A percentile compares a stretch with the other conserved stretches of the same genome.
phyloP scores from a whole-genome alignment of 495 filamentous ascomycete genomes.

The Penicillium desertorum region DNA sequence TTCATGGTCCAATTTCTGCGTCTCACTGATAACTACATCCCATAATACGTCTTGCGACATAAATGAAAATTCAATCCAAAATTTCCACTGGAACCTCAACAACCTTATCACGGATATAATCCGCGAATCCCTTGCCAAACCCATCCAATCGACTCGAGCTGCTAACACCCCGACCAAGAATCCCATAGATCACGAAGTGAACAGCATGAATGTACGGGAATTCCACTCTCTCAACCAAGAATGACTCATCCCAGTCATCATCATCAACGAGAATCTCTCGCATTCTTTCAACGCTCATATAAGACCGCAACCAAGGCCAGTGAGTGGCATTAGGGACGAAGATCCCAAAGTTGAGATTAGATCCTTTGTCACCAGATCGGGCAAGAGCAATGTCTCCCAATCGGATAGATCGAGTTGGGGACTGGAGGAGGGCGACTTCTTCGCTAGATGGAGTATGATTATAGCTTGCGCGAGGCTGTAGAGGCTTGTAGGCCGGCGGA shows the following conservation, averaged over 20 bases:
- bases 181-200: constrained; percentile 53
- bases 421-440: not conserved
- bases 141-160: constrained; percentile 47
- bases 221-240: constrained; percentile 50
- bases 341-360: constrained; percentile 51
- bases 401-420: constrained; percentile 11
- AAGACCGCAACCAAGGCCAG: constrained; percentile 47
- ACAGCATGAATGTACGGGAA: constrained; percentile 38
- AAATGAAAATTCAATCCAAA: constrained; percentile 9
- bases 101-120: constrained; percentile 46
- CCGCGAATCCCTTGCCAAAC: constrained; percentile 53
- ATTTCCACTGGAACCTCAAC: constrained; percentile 43
- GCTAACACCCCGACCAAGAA: constrained; percentile 51
- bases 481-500: constrained; percentile 16
- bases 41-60: not conserved
- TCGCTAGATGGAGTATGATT: constrained; percentile 8
- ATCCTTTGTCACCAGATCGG: constrained; percentile 52
- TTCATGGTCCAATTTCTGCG: not conserved
- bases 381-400: constrained; percentile 44
- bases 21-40: not conserved
- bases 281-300: constrained; percentile 39
- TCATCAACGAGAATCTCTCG: constrained; percentile 32
- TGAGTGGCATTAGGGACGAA: constrained; percentile 37
- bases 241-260: constrained; percentile 37
- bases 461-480: constrained; percentile 23